phyloP scores from a whole-genome alignment of 2,329 filamentous ascomycete species.

The Graphilbum sp. region DNA sequence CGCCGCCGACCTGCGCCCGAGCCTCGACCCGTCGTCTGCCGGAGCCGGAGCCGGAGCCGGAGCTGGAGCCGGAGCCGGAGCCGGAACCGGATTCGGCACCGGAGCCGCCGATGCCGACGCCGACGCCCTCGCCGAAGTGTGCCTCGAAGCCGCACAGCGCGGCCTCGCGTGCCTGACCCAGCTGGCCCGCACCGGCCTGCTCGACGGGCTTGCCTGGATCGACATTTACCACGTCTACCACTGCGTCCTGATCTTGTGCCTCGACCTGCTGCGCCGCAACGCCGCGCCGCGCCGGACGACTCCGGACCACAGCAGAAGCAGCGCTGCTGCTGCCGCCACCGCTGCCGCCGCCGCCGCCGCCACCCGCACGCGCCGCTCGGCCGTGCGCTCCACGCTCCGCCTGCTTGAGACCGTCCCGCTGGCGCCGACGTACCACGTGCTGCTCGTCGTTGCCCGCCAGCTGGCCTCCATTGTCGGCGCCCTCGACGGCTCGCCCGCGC shows the following conservation, averaged over 20 bases:
- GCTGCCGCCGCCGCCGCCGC: too few species aligned
- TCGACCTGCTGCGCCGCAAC: conserved; percentile 6
- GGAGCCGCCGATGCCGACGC: too few species aligned
- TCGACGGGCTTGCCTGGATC: conserved; percentile 23
- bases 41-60: too few species aligned
- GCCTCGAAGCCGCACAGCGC: conserved; percentile 19
- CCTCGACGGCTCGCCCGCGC: conserved; percentile 1
- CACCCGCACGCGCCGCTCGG: too few species aligned
- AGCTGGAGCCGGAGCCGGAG: too few species aligned
- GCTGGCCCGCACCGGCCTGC: conserved; percentile 19
- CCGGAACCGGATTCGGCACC: too few species aligned
- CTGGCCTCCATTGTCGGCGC: conserved; percentile 8
- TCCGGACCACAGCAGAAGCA: too few species aligned
- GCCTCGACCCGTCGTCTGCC: too few species aligned
- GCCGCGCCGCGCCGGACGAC: neutral
- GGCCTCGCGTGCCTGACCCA: conserved; percentile 18
- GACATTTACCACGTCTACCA: conserved; percentile 22
- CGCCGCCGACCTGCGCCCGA: neutral
- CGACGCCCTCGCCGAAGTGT: conserved; percentile 11
- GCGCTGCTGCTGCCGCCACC: too few species aligned
- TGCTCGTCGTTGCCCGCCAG: conserved; percentile 6
- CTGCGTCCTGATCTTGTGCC: conserved; percentile 6
- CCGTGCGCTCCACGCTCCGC: conserved; percentile 4
- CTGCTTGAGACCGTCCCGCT: conserved; percentile 2
- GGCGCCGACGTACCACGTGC: conserved; percentile 5